Base-by-base conservation (phyloP, 257 asterid species). In the Ilex aquifolium region DNA sequence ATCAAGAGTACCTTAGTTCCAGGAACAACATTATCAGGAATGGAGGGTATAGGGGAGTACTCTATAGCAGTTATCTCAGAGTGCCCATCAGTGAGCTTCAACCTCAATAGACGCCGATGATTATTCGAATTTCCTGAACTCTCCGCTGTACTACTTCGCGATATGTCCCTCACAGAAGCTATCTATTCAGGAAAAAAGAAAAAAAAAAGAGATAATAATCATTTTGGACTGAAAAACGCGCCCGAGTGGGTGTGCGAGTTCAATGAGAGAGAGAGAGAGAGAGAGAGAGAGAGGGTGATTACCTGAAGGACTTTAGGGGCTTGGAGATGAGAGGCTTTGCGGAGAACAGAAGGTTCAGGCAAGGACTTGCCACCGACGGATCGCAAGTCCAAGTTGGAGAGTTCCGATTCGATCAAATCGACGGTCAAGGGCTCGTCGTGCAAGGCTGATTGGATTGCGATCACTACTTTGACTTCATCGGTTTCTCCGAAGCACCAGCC, bases 21-120 rank as follows among this genome's bases (percentile, higher is more conserved):
- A 64, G 95, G 94, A 69, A 82, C 77, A 62, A 85, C 68, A 73
- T 81, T 80, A 60, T 80, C 91, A 53, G 95, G 79, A 68, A 90
- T 65, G 52, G 95, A 77, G 9, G 90, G 85, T 75, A 85, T 78
- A 15, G 72, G 86, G 60, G 90, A 76, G 61, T 80, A 79, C 77
- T 90, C 97, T 59, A 90, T 48, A 46, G 95, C 90, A 68, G 79
- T 79, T 60, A 87, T 79, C 65, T 85, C 91, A 31, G 84, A 80
- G 65, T 80, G 86, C 46, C 97, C 97, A 64, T 90, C 97, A 39
- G 91, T 85, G 74, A 90, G 97, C 73, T 83, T 85, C 79, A 90
- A 79, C 44, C 77, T 71, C 62, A 90, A 69, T 14, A 87, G 71
- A 40, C 95, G 88, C 42, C 78, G 77, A 61, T 53, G 77, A 61